A percentile compares a stretch with the other conserved stretches of the same genome.
Evolutionary conservation across 768 basidiomycete species (phyloP).

Genomic region (Russula olivacea): DNA sequence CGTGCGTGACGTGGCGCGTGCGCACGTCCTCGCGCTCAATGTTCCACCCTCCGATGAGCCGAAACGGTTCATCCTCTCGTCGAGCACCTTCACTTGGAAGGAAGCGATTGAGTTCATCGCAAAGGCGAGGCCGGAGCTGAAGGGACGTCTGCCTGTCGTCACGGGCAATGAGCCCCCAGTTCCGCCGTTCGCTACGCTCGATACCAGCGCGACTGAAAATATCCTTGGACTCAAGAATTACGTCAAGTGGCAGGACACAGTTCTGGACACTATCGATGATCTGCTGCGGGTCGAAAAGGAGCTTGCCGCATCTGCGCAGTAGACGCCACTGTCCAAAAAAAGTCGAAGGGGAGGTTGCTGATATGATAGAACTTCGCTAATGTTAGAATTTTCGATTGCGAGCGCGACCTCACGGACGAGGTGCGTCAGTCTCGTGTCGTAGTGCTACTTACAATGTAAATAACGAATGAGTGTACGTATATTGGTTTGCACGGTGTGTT

Average conservation of each 20-base stretch:
- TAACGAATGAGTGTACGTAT: constrained; percentile 9
- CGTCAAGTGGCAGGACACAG: constrained; percentile 20
- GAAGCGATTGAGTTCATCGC: constrained; percentile 28
- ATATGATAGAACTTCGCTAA: background rate
- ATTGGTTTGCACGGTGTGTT: constrained; percentile 1
- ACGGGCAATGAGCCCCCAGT: background rate
- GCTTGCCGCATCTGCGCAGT: background rate
- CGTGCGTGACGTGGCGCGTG: constrained; percentile 33
- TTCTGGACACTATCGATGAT: constrained; percentile 22
- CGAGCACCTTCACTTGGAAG: constrained; percentile 28
- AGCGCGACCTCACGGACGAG: constrained; percentile 10
- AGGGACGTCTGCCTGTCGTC: constrained; percentile 24
- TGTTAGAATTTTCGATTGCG: background rate
- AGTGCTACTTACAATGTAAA: constrained; percentile 10
- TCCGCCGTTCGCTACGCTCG: background rate
- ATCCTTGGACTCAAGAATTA: constrained; percentile 17
- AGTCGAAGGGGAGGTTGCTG: no score
- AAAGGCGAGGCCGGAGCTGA: constrained; percentile 27
- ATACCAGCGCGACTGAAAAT: constrained; percentile 5
- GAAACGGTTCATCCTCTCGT: constrained; percentile 27
- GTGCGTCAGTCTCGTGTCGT: constrained; percentile 12
- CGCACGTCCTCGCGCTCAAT: constrained; percentile 30
- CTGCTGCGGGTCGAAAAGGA: constrained; percentile 17
- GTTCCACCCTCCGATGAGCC: background rate
- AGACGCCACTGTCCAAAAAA: background rate